These are phyloP conservation scores for Sergeia podlipaevii DNA, from an alignment of 208 protist species.

Conservation along the genomic window DNA sequence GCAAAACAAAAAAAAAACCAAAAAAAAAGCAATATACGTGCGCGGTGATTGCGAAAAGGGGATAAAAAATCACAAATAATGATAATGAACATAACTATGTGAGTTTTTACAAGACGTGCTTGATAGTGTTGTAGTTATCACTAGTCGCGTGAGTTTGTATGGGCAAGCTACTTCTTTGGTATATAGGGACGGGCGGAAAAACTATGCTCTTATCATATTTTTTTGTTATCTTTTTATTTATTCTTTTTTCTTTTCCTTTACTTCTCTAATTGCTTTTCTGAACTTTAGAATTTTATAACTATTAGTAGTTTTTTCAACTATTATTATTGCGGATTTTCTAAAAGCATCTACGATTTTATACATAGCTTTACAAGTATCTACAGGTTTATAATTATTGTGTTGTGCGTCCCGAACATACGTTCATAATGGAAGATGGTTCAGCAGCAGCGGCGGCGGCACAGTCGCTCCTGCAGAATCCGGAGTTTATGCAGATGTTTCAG, in stretches of 20 bases:
- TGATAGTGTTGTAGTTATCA: not conserved
- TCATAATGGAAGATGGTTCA: too few species aligned
- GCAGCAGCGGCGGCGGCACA: constrained; percentile 29
- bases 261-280: not conserved
- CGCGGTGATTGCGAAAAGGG: too few species aligned
- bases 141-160: too few species aligned
- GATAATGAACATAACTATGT: too few species aligned
- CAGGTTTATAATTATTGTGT: not conserved
- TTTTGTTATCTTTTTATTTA: constrained; percentile 2
- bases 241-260: constrained; percentile 5
- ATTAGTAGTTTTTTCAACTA: not conserved
- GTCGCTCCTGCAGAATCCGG: constrained; percentile 60
- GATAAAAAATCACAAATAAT: too few species aligned
- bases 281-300: not conserved
- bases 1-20: too few species aligned
- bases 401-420: constrained; percentile 9
- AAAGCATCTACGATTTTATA: constrained; percentile 1
- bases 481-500: constrained; percentile 85
- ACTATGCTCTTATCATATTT: constrained; percentile 2
- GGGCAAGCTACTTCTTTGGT: too few species aligned
- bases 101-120: constrained; percentile 5
- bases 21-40: too few species aligned
- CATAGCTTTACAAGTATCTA: constrained; percentile 8
- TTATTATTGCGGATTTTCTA: not conserved
- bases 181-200: too few species aligned